Evolutionary conservation across 1,284 basidiomycete genomes (phyloP).

Genomic region (Wolfiporia cocos): DNA sequence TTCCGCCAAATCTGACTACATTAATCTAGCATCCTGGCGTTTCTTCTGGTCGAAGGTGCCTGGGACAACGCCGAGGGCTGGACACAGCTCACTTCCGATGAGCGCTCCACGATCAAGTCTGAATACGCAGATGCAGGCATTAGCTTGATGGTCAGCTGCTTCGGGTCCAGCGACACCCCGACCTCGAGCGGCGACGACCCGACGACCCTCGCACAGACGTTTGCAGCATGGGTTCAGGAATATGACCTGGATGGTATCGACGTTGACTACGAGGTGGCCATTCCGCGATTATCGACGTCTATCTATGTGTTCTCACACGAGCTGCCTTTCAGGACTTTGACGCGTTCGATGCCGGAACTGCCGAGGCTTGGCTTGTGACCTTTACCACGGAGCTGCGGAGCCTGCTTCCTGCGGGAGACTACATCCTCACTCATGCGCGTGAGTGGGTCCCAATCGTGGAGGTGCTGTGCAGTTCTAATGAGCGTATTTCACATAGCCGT

Average conservation of each 20-base stretch:
- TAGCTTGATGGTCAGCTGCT: constrained; percentile 40
- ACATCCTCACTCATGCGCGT: constrained; percentile 34
- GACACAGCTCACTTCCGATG: constrained; percentile 27
- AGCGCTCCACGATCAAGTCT: constrained; percentile 31
- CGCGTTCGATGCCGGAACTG: constrained; percentile 34
- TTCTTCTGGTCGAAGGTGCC: constrained; percentile 35
- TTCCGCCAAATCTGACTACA: neutral
- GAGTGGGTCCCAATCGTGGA: constrained; percentile 10
- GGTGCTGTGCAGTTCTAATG: neutral
- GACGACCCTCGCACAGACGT: constrained; percentile 33
- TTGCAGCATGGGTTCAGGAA: constrained; percentile 43
- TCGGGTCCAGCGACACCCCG: constrained; percentile 46
- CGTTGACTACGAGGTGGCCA: constrained; percentile 46
- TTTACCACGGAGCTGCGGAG: constrained; percentile 34
- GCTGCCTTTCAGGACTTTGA: constrained; percentile 35
- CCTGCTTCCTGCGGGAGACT: constrained; percentile 27
- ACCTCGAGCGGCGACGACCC: constrained; percentile 37
- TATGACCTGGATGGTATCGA: constrained; percentile 50
- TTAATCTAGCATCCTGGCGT: constrained; percentile 27
- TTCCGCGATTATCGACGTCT: neutral
- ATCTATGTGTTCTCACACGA: neutral
- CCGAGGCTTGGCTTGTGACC: constrained; percentile 37
- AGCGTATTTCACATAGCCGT: constrained; percentile 27
- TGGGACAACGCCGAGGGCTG: constrained; percentile 40
- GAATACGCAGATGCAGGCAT: constrained; percentile 42